Percentiles rank a stretch among this genome's conserved stretches.
Evolutionary conservation across 352 stramenopile genomes (phyloP).

Genomic region (Phytophthora ramorum): DNA sequence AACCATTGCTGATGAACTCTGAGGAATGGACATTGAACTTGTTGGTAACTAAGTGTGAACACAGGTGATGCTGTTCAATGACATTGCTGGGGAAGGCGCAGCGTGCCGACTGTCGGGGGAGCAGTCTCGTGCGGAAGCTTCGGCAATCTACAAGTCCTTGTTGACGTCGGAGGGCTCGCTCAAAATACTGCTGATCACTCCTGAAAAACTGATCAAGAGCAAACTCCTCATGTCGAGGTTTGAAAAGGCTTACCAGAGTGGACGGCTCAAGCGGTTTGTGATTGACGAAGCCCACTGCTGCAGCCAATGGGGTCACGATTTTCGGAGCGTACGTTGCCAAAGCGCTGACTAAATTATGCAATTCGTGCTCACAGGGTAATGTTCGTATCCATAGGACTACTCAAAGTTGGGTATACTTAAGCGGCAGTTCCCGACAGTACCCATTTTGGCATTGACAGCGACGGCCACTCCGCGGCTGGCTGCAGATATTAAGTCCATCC

Average conservation of each 20-base stretch:
- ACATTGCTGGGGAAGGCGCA: conserved; percentile 62
- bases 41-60: neutral
- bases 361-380: neutral
- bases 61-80: conserved; percentile 76
- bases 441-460: conserved; percentile 92
- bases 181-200: conserved; percentile 92
- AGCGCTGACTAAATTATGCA: neutral
- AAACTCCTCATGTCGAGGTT: conserved; percentile 91
- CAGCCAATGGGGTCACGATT: conserved; percentile 88
- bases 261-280: conserved; percentile 90
- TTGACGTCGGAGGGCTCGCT: conserved; percentile 69
- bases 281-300: conserved; percentile 93
- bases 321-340: conserved; percentile 59
- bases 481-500: conserved; percentile 75
- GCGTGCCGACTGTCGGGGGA: conserved; percentile 63
- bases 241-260: conserved; percentile 87
- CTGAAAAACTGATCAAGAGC: conserved; percentile 93
- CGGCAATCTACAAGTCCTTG: conserved; percentile 81
- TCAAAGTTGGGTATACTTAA: conserved; percentile 93
- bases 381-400: conserved; percentile 74
- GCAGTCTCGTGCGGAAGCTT: conserved; percentile 58
- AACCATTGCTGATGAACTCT: neutral
- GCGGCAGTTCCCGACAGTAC: conserved; percentile 89
- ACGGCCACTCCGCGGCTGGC: conserved; percentile 82
- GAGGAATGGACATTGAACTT: neutral